A percentile compares a stretch with the other conserved stretches of the same genome.
phyloP scores from a whole-genome alignment of 2,329 filamentous ascomycete genomes.

The Mariannaea sp. region DNA sequence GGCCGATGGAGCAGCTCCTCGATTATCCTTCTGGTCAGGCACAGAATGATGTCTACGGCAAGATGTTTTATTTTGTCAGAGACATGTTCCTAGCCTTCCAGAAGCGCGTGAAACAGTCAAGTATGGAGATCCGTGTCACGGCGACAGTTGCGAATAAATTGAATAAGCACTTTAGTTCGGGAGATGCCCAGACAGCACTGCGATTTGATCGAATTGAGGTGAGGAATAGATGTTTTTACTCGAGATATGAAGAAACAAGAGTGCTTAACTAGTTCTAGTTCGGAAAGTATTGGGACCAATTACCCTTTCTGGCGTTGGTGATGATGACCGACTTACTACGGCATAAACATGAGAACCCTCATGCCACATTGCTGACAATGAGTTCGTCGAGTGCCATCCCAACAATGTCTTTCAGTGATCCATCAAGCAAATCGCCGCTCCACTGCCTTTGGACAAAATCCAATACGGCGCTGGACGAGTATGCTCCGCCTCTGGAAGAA shows the following conservation, averaged over 20 bases:
- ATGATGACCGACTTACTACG: constrained; percentile 22
- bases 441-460: too few species aligned
- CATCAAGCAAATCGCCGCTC: too few species aligned
- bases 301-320: constrained; percentile 15
- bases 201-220: constrained; percentile 29
- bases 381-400: too few species aligned
- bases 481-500: constrained; percentile 22
- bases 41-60: constrained; percentile 37
- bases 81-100: constrained; percentile 31
- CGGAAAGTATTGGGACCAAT: constrained; percentile 23
- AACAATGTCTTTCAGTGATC: too few species aligned
- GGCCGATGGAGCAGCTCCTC: constrained; percentile 36
- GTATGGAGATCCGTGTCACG: constrained; percentile 11
- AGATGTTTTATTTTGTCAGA: constrained; percentile 37
- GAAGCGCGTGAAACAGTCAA: constrained; percentile 2
- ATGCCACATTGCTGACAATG: constrained; percentile 32
- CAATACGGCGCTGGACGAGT: constrained; percentile 23
- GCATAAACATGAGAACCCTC: constrained; percentile 34
- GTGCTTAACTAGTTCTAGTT: constrained; percentile 21
- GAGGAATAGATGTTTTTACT: neutral
- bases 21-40: constrained; percentile 24
- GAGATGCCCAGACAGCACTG: neutral
- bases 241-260: neutral
- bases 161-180: neutral
- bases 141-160: neutral